Evolutionary conservation across 2,329 filamentous ascomycete species (phyloP), one percentile per base, ranked within the genome.

Genomic region (Grosmannia serpens): DNA sequence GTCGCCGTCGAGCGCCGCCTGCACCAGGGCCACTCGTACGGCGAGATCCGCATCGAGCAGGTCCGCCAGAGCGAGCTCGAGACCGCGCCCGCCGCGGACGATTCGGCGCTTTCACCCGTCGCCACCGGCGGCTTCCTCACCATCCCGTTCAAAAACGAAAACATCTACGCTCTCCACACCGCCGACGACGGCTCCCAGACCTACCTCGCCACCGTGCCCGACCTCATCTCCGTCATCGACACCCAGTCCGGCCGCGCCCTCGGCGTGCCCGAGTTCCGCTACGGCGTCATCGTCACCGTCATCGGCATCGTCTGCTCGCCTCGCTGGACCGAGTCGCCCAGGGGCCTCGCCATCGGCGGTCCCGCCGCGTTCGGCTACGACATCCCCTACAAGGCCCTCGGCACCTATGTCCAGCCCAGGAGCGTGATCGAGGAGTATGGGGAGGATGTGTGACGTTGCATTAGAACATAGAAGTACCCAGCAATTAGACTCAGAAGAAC

Each of bases 401-500:
- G 79, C 0, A 72, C 69, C 60, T 82, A 79, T 65, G 74, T 75
- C 0, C 74, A 80, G 66, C 78, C 79, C 0, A 71, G 70, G 27
- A 82, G 79, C 64, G 79, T 83, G 1, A 77, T 83, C 53, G 70
- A 75, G 27, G 77, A 81, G 62, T 81, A 73, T 26, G 49, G n/a
- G 38, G 38, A 20, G 31, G 31, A 5, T 33, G 31, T 6, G 31
- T 33, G 7, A 24, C 4, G 44, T 2, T 3, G n/a, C 24, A 7
- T 47, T 3, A 11, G 41, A 46, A 47, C 1, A 13, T 24, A 47
- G 38, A 20, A 11, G 38, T 41, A 41, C 5, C 38, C 15, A 41
- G 13, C 17, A 20, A 41, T 13, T 41, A 20, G 38, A 41, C 13
- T 33, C 31, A 33, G 10, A n/a, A n/a, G n/a, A n/a, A n/a, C n/a